Conservation (phyloP, 129 eudicot species). For the Flaveria sonorensis region DNA sequence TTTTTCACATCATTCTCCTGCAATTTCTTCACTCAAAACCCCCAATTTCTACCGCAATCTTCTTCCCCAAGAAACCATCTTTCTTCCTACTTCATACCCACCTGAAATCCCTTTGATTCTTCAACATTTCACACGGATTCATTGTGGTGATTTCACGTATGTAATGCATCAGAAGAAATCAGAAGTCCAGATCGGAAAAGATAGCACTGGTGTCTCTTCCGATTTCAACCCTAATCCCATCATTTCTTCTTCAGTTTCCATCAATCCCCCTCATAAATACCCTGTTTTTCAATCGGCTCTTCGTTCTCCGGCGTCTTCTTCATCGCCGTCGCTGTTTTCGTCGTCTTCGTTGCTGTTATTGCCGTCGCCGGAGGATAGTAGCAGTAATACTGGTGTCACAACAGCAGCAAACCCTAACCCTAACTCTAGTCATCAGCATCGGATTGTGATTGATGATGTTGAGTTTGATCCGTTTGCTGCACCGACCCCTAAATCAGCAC, state of each 20-base stretch:
- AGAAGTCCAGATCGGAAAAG: slow-evolving; percentile 97
- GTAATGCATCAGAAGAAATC: slow-evolving; percentile 99
- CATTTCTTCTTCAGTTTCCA: slow-evolving; percentile 19
- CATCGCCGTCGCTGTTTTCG: slow-evolving; percentile 24
- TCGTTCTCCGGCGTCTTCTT: slow-evolving; percentile 5
- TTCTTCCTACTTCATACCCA: background rate
- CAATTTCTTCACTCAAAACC: background rate
- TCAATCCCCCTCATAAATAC: slow-evolving; percentile 33
- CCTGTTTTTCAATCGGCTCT: slow-evolving; percentile 35
- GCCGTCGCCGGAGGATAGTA: slow-evolving; percentile 24
- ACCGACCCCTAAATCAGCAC: slow-evolving; percentile 49
- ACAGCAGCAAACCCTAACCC: slow-evolving; percentile 27
- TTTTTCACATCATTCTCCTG: background rate
- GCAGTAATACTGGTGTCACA: background rate
- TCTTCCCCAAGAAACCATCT: slow-evolving; percentile 8
- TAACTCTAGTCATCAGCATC: slow-evolving; percentile 36
- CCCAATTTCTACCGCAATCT: slow-evolving; percentile 20
- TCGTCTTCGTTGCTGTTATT: slow-evolving; percentile 24
- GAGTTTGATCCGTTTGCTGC: slow-evolving; percentile 36
- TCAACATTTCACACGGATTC: background rate
- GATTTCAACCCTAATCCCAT: slow-evolving; percentile 86
- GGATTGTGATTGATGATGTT: slow-evolving; percentile 36
- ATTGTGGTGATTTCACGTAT: slow-evolving; percentile 18
- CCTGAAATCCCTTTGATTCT: background rate
- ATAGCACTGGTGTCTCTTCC: slow-evolving; percentile 98